Conservation (phyloP, 768 basidiomycete genomes). For the Auriscalpium orientale region DNA sequence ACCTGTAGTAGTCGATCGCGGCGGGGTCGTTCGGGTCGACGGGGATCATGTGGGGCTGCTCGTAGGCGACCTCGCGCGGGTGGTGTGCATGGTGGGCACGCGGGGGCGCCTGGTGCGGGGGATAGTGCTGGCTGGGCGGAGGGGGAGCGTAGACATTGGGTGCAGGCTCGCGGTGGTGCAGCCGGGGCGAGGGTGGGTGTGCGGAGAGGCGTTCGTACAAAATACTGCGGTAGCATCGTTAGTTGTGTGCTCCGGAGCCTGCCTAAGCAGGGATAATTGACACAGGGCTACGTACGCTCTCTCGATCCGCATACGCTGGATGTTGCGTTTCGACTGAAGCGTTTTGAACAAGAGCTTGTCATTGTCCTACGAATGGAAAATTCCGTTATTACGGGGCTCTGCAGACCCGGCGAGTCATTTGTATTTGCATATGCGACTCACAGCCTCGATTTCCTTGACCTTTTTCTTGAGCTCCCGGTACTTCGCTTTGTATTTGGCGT, state of each 20-base stretch:
- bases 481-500: conserved; percentile 80
- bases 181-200: conserved; percentile 44
- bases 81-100: neutral
- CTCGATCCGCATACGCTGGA: conserved; percentile 83
- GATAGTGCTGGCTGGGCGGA: conserved; percentile 11
- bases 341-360: conserved; percentile 82
- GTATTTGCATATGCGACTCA: conserved; percentile 29
- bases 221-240: conserved; percentile 35
- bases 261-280: conserved; percentile 13
- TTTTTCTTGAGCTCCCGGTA: conserved; percentile 85
- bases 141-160: conserved; percentile 17
- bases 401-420: too few relatives aligned
- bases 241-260: neutral
- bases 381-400: too few relatives aligned
- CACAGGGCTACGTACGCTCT: conserved; percentile 59
- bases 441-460: conserved; percentile 79
- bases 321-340: conserved; percentile 69
- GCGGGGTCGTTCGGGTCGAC: conserved; percentile 40
- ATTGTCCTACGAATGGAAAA: conserved; percentile 54
- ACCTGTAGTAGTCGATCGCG: conserved; percentile 39
- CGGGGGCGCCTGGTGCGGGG: conserved; percentile 1
- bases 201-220: conserved; percentile 71
- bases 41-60: neutral
- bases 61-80: neutral
- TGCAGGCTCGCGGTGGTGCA: conserved; percentile 20